Evolutionary conservation across 1,284 basidiomycete species (phyloP).

Genomic region (Microbotryomycetes sp.): DNA sequence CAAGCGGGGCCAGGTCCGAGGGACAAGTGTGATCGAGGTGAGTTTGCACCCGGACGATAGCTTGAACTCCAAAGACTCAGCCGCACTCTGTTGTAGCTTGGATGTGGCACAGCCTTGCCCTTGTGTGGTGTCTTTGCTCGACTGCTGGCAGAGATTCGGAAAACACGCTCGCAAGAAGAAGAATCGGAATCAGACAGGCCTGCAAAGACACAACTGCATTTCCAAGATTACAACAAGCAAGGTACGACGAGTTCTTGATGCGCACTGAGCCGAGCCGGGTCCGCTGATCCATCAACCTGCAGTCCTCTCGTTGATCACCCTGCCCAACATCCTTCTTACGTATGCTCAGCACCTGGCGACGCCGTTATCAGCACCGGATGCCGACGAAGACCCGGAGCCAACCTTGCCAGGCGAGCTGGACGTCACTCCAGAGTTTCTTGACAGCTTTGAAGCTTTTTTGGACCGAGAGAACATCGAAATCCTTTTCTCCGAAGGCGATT

Average conservation of each 20-base stretch:
- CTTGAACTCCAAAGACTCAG: background rate
- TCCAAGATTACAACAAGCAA: slow-evolving; percentile 82
- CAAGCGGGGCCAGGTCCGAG: slow-evolving; percentile 32
- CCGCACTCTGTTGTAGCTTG: slow-evolving; percentile 53
- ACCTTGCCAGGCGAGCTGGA: slow-evolving; percentile 51
- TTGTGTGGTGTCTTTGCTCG: slow-evolving; percentile 60
- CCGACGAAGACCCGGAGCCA: slow-evolving; percentile 37
- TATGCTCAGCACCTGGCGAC: slow-evolving; percentile 48
- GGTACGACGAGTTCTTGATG: slow-evolving; percentile 11
- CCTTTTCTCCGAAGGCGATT: slow-evolving; percentile 74
- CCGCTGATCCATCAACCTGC: background rate
- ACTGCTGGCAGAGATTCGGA: slow-evolving; percentile 25
- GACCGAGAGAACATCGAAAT: slow-evolving; percentile 53
- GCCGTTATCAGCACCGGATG: slow-evolving; percentile 33
- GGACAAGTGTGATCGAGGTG: slow-evolving; percentile 61
- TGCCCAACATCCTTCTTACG: slow-evolving; percentile 79
- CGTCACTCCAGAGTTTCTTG: slow-evolving; percentile 57
- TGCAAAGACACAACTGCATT: slow-evolving; percentile 56
- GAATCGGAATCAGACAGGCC: slow-evolving; percentile 4
- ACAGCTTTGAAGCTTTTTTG: slow-evolving; percentile 60
- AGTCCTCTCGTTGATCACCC: slow-evolving; percentile 49
- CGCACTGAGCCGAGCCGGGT: background rate
- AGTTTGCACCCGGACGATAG: slow-evolving; percentile 13
- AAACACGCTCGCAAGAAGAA: background rate
- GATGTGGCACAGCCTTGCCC: slow-evolving; percentile 87